These are phyloP conservation scores for Dactylellina drechsleri DNA, from an alignment of 2,329 filamentous ascomycete species.

Conservation along the genomic window DNA sequence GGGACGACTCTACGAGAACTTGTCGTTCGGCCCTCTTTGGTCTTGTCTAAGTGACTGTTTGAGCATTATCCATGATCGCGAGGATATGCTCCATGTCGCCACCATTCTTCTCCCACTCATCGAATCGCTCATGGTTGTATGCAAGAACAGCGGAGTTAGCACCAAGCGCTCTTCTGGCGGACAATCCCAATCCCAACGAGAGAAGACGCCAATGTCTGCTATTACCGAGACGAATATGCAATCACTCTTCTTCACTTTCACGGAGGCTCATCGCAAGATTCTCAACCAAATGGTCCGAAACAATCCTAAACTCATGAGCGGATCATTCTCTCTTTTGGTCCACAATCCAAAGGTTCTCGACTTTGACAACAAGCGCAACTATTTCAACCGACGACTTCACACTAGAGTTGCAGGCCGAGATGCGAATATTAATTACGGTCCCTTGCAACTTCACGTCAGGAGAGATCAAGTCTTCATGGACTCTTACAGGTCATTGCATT, in stretches of 20 bases:
- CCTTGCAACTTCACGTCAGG: constrained; percentile 85
- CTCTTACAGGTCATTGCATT: constrained; percentile 97
- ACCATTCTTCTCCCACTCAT: constrained; percentile 94
- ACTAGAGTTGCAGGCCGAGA: constrained; percentile 76
- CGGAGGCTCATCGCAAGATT: constrained; percentile 95
- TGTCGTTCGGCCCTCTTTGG: constrained; percentile 91
- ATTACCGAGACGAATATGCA: constrained; percentile 71
- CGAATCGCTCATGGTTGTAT: constrained; percentile 97
- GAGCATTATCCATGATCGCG: constrained; percentile 84
- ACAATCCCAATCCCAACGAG: constrained; percentile 61
- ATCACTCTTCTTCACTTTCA: constrained; percentile 95
- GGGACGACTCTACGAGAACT: constrained; percentile 86
- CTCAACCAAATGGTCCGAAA: constrained; percentile 97
- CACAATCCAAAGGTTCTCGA: constrained; percentile 99
- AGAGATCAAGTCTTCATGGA: constrained; percentile 97
- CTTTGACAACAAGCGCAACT: constrained; percentile 99
- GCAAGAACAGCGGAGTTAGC: constrained; percentile 87
- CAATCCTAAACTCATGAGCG: constrained; percentile 98
- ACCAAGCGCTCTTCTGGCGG: constrained; percentile 28
- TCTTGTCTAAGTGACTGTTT: constrained; percentile 89
- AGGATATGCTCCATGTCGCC: constrained; percentile 96
- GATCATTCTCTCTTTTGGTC: constrained; percentile 92
- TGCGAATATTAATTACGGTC: constrained; percentile 70
- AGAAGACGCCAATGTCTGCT: constrained; percentile 55
- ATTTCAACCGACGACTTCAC: constrained; percentile 94